Base-by-base conservation (phyloP, 176 grass and related monocot genomes). In the Echinochloa phyllopogon region DNA sequence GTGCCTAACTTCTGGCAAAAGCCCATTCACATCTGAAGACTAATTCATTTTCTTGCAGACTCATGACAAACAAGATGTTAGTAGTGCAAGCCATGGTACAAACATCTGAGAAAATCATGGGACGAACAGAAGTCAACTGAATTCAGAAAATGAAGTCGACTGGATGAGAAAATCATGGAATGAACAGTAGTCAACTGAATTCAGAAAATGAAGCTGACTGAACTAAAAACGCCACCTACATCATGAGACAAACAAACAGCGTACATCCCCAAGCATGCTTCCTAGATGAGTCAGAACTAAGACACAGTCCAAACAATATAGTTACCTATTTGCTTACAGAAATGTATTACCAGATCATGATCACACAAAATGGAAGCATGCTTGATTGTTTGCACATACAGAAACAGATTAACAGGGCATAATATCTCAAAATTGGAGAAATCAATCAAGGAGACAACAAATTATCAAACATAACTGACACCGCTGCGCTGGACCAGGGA, bases 201-300 rank as follows among this genome's bases (percentile, higher is more conserved):
- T 79, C 23, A 29, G 27, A 14, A 42, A 65, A 33, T 64, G 72
- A 67, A 25, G 48, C 3, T 42, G 14, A 42, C 55, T 47, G 4
- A 13, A 55, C 18, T 20, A 43, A 56, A 69, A 77, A 38, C 20
- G 37, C 77, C 16, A 37, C 41, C 20, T 27, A 11, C 29, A 52
- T 18, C 21, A 23, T 3, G 3, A 65, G 9, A 12, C 36, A 65
- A 74, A 65, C 10, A 23, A 73, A 74, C 4, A 73, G 33, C 18
- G 8, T 4, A 41, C 4, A 40, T 17, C 12, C 70, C 20, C 53
- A 78, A 86, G 4, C 70, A 76, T 53, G 1, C 36, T 71, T 76
- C n/a, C 18, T 45, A 76, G 12, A 75, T 63, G 62, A 76, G 14
- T 77, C 3, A 49, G n/a, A 85, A 89, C 4, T 81, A 75, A 75